Evolutionary conservation across 208 protist species (phyloP), one percentile per base, ranked within the genome.

Genomic region (Trypanosoma lewisi): DNA sequence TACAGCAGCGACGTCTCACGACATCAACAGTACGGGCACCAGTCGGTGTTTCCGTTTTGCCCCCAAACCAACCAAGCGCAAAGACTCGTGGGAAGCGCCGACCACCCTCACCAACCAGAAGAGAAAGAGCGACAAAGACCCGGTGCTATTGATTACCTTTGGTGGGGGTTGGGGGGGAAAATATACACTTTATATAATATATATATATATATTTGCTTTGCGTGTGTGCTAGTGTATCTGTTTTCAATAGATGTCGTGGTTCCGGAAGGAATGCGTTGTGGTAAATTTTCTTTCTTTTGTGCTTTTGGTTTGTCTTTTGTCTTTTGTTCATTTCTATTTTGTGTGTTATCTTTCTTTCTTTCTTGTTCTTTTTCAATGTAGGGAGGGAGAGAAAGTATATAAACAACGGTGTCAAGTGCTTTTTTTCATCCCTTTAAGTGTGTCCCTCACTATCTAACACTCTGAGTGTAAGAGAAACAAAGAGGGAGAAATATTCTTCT

Each of bases 1-100:
- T 91, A 21, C 85, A 82, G 63, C 85, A 91, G 63, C 63, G 48
- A 1, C 66, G 49, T 2, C 63, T 66, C 33, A 63, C 39, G 16
- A 37, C 21, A 33, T 80, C 75, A 21, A 77, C 78, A 14, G 70
- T 87, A 11, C 12, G 39, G 9, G 27, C 47, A n/a, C 65, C 65
- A 28, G 19, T 16, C 6, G 48, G 41, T 19, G 17, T 19, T 11
- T 34, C 21, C 6, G 49, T 50, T 6, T 30, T 69, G 25, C 53
- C 63, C 19, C 50, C 50, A 31, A 53, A 16, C 25, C 9, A 28
- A 16, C 4, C 8, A 9, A 12, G n/a, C 12, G 8, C 45, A 42
- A 53, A 12, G 56, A 12, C 9, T 17, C 12, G 27, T 8, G 28
- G 25, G 17, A 61, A 41, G 6, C 17, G 56, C 45, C 6, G 16